phyloP scores from a whole-genome alignment of 2,329 filamentous ascomycete species.

The Mycosphaerella arachidis region DNA sequence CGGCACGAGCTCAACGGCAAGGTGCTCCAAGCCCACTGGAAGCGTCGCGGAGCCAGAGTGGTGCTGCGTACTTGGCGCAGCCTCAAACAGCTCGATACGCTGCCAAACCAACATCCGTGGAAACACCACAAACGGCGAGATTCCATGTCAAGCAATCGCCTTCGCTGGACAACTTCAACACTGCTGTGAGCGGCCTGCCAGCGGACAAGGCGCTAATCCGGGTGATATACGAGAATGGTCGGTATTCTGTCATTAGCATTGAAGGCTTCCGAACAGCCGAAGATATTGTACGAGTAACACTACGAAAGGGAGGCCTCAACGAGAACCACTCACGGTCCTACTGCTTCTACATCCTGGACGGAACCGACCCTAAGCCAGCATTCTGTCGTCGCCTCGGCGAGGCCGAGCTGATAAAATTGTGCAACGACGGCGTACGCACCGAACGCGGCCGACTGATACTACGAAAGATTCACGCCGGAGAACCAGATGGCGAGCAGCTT shows the following conservation, averaged over 20 bases:
- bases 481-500: constrained; percentile 81
- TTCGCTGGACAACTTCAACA: constrained; percentile 76
- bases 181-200: constrained; percentile 63
- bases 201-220: constrained; percentile 84
- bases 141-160: constrained; percentile 74
- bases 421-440: constrained; percentile 76
- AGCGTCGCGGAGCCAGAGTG: constrained; percentile 46
- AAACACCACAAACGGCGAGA: constrained; percentile 58
- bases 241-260: constrained; percentile 91
- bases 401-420: constrained; percentile 83
- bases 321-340: constrained; percentile 92
- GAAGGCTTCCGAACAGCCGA: constrained; percentile 86
- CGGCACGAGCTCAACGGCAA: constrained; percentile 55
- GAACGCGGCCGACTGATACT: constrained; percentile 89
- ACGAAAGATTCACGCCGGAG: constrained; percentile 84
- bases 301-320: constrained; percentile 81
- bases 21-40: constrained; percentile 56
- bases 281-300: constrained; percentile 83
- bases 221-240: constrained; percentile 86
- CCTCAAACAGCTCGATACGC: constrained; percentile 33
- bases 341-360: constrained; percentile 91
- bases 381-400: constrained; percentile 81
- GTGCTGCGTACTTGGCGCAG: constrained; percentile 49
- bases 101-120: constrained; percentile 57
- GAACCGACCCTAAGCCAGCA: constrained; percentile 73